A percentile compares a stretch with the other conserved stretches of the same genome.
These are phyloP conservation scores for Sarcomyxa edulis DNA, from an alignment of 768 basidiomycete species.

Conservation along the genomic window DNA sequence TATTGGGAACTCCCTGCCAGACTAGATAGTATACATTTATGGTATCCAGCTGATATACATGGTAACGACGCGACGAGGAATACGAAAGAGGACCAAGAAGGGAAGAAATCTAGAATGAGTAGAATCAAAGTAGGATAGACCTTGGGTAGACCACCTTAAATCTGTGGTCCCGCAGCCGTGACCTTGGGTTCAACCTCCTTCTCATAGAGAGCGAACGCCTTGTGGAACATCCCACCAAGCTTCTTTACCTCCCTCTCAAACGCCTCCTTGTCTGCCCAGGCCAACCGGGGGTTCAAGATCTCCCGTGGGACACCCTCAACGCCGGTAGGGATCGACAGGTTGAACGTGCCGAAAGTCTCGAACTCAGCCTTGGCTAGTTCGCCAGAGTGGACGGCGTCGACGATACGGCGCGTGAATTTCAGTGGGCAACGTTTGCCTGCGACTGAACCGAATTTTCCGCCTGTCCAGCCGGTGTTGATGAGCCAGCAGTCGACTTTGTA, in stretches of 20 bases:
- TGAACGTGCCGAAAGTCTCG: slow-evolving; percentile 81
- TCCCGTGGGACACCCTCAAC: slow-evolving; percentile 88
- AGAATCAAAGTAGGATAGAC: too few relatives aligned
- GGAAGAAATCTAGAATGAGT: too few relatives aligned
- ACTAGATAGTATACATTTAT: too few relatives aligned
- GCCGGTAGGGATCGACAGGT: slow-evolving; percentile 75
- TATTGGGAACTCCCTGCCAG: too few relatives aligned
- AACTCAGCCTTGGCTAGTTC: slow-evolving; percentile 83
- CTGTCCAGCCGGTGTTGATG: slow-evolving; percentile 98
- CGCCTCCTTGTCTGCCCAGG: slow-evolving; percentile 87
- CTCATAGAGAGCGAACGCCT: slow-evolving; percentile 91
- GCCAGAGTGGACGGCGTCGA: slow-evolving; percentile 95
- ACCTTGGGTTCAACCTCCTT: slow-evolving; percentile 79
- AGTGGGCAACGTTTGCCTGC: slow-evolving; percentile 92
- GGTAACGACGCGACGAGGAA: too few relatives aligned
- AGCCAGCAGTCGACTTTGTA: slow-evolving; percentile 93
- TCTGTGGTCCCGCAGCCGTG: slow-evolving; percentile 70
- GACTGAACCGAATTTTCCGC: slow-evolving; percentile 93
- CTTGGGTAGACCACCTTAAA: too few relatives aligned
- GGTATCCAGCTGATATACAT: too few relatives aligned
- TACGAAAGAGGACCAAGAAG: too few relatives aligned
- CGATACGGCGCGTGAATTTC: slow-evolving; percentile 91
- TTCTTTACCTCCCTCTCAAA: slow-evolving; percentile 87
- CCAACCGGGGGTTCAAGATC: slow-evolving; percentile 80
- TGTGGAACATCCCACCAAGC: slow-evolving; percentile 89